These are phyloP conservation scores for Amanita molliuscula DNA, from an alignment of 768 basidiomycete genomes.

Conservation along the genomic window DNA sequence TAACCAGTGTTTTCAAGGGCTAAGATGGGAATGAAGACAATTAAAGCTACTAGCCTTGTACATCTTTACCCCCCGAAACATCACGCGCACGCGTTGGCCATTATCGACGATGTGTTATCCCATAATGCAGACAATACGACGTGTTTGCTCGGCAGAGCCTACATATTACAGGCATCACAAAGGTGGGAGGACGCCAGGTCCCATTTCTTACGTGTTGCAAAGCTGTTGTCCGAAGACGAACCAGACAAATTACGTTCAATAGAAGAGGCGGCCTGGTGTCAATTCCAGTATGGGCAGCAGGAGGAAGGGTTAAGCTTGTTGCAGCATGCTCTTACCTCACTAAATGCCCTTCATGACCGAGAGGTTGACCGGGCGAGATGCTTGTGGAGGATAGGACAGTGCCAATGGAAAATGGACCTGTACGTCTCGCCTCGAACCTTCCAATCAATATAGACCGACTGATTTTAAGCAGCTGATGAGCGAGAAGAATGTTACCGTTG, in stretches of 20 bases:
- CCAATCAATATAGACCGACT: not conserved
- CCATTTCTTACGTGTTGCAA: conserved; percentile 50
- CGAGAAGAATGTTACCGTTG: conserved; percentile 62
- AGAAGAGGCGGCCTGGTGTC: conserved; percentile 86
- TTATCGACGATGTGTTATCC: conserved; percentile 64
- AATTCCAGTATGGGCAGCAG: conserved; percentile 37
- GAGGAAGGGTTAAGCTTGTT: conserved; percentile 39
- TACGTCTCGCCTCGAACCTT: conserved; percentile 21
- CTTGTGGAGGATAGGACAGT: conserved; percentile 77
- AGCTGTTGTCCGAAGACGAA: conserved; percentile 33
- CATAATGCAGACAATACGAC: conserved; percentile 50
- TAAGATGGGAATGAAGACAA: conserved; percentile 56
- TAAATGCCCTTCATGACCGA: conserved; percentile 36
- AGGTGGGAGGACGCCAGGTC: conserved; percentile 61
- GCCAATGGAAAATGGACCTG: conserved; percentile 63
- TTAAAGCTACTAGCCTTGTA: conserved; percentile 67
- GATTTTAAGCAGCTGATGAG: conserved; percentile 26
- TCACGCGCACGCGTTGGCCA: conserved; percentile 63
- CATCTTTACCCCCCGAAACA: conserved; percentile 87
- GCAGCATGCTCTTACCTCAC: conserved; percentile 30
- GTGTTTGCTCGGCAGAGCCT: conserved; percentile 67
- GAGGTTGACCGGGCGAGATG: conserved; percentile 63
- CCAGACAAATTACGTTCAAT: conserved; percentile 48
- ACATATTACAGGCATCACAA: conserved; percentile 50
- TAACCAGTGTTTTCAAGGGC: conserved; percentile 31